Base-by-base conservation (phyloP, 1,139 yeast genomes). In the Blastobotrys apis region DNA sequence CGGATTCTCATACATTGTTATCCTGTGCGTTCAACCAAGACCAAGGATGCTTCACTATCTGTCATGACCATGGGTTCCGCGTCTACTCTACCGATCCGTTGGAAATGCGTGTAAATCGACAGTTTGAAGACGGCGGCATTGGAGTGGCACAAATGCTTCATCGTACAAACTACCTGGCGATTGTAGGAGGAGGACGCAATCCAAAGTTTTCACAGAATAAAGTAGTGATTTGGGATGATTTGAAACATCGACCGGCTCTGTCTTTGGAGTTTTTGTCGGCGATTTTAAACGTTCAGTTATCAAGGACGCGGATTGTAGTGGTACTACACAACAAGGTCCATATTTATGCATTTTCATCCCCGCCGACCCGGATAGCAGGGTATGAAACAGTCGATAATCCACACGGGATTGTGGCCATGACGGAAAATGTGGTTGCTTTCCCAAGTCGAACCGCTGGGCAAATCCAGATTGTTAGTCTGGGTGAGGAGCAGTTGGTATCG, bases 41-140 rank as follows among this genome's bases (percentile, higher is more conserved):
- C 65, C 86, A 81, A 57, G 85, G 88, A 38, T 88, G 97, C 61
- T 88, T 90, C 66, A 86, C 95, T 20, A 71, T 86, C 26, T 86
- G 94, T 41, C 84, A 82, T 54, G 90, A 85, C 52, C 66, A 72
- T 42, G 97, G 97, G 22, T 87, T 90, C 62, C 69, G 81, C 44
- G 95, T 90, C n/a, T 90, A 80, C 69, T 84, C 83, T 60, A 76
- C 94, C 4, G 88, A 85, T 59, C 97, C 97, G 5, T 72, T 88
- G 66, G 94, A 85, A 52, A 67, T 81, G 53, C 74, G 94, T 54
- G 92, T 88, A 45, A 74, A 78, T 57, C 72, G 95, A 42, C 62
- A 60, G 29, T 62, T 65, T 41, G 44, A 53, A 20, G 78, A 23
- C 12, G 71, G 71, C 17, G 95, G 96, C 0, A 78, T 87, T 21